Evolutionary conservation across 371 early-diverging fungal genomes (phyloP), one percentile per base, ranked within the genome.

Genomic region (Actinomortierella ambigua): DNA sequence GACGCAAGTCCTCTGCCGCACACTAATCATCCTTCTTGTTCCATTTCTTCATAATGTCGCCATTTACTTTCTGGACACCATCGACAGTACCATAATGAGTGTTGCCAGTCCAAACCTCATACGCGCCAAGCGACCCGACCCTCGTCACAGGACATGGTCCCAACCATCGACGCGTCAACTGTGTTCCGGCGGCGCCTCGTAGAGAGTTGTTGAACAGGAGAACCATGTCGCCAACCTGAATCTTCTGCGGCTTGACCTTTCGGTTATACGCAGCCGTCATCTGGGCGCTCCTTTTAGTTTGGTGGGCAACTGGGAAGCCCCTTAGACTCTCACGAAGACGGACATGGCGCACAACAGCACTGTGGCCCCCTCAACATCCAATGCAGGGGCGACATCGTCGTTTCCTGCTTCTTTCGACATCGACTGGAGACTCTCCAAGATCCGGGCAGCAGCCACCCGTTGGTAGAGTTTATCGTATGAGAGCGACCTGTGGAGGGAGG

Each of bases 21-120:
- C n/a, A n/a, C n/a, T n/a, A n/a, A n/a, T n/a, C n/a, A n/a, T n/a
- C n/a, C n/a, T n/a, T n/a, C n/a, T n/a, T n/a, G n/a, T n/a, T n/a
- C n/a, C n/a, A n/a, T n/a, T 55, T 55, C 56, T 55, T 55, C 56
- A 55, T 20, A 27, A 55, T 26, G 15, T 55, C 56, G 0, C 56
- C 56, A 29, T 34, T 55, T 14, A 55, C 11, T 27, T 20, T 55
- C 47, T 55, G 47, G 0, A 55, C 56, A 18, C 56, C 47, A 13
- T 55, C 56, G 20, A 29, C 14, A 20, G 47, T 27, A 11, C 47
- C 56, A 47, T 55, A 55, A 18, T 55, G 56, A 13, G 48, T 55
- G 6, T 48, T 44, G 15, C 29, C 27, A 3, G 56, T 55, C 43
- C 28, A 18, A 4, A 55, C 27, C 8, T 48, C 56, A 18, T 46